Conservation (phyloP, 2,329 filamentous ascomycete genomes). For the Colletotrichum destructivum region DNA sequence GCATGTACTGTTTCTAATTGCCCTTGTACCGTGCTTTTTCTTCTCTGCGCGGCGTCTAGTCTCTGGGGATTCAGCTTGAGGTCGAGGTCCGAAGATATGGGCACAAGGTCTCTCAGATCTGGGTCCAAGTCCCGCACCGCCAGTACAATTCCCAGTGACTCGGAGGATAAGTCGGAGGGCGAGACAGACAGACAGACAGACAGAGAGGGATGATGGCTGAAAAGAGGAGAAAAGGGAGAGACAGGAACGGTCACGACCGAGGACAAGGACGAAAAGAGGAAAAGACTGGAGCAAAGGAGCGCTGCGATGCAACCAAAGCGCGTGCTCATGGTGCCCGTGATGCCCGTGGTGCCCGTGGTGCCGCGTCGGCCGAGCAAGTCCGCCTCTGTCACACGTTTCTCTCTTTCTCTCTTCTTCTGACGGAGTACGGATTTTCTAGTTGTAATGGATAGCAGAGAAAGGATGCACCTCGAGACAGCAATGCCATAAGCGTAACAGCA, state of each 20-base stretch:
- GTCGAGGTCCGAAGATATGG: constrained; percentile 7
- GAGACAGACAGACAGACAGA: background rate
- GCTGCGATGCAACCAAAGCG: constrained; percentile 30
- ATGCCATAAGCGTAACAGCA: background rate
- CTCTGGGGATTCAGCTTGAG: background rate
- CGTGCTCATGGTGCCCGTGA: constrained; percentile 22
- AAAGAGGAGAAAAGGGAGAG: constrained; percentile 4
- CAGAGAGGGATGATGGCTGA: background rate
- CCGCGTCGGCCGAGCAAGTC: constrained; percentile 42
- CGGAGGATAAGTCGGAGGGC: constrained; percentile 7
- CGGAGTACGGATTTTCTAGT: background rate
- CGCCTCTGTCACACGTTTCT: constrained; percentile 43
- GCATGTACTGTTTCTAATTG: constrained; percentile 35
- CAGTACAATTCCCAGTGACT: constrained; percentile 1
- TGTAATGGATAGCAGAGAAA: constrained; percentile 20
- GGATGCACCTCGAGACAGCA: constrained; percentile 22
- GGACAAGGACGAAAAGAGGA: background rate
- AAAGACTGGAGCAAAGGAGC: constrained; percentile 28
- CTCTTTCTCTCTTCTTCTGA: constrained; percentile 20
- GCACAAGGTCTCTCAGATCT: constrained; percentile 7
- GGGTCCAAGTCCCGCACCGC: background rate
- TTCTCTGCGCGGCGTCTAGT: background rate
- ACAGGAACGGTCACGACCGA: background rate
- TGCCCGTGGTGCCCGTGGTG: constrained; percentile 25
- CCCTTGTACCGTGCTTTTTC: constrained; percentile 32